Evolutionary conservation across 495 filamentous ascomycete species (phyloP).

Genomic region (Cercophora scortea): DNA sequence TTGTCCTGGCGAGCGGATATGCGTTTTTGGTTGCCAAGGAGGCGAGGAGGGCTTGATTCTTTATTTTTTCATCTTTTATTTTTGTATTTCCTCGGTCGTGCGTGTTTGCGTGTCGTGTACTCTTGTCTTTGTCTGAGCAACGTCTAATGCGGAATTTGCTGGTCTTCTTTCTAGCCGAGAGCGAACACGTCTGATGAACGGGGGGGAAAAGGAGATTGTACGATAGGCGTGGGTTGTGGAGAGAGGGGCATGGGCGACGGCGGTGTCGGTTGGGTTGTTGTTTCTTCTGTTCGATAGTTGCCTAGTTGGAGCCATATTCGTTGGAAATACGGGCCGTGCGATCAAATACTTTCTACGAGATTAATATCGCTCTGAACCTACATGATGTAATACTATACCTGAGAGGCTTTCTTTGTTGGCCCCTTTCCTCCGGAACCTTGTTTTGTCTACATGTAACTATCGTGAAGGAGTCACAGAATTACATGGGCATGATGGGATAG

Average conservation of each 20-base stretch:
- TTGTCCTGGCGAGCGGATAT: slow-evolving; percentile 21
- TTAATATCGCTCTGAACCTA: neutral
- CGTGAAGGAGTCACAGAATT: too few relatives aligned
- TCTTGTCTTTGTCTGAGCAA: neutral
- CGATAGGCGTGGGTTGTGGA: too few relatives aligned
- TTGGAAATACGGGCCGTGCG: neutral
- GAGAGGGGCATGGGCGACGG: too few relatives aligned
- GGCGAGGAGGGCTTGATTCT: neutral
- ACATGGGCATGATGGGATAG: too few relatives aligned
- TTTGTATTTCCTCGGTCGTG: neutral
- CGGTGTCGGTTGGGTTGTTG: neutral
- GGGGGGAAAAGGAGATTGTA: too few relatives aligned
- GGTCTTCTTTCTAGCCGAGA: too few relatives aligned
- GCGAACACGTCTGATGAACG: too few relatives aligned
- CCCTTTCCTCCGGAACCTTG: too few relatives aligned
- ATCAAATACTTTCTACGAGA: neutral
- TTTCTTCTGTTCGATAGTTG: neutral
- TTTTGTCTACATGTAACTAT: too few relatives aligned
- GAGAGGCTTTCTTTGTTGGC: too few relatives aligned
- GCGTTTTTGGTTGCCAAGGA: neutral
- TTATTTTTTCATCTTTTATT: neutral
- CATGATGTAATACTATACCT: neutral
- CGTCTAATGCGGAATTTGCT: neutral
- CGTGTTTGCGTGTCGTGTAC: neutral
- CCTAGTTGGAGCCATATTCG: too few relatives aligned